Evolutionary conservation across 169 alveolate genomes (phyloP), one percentile per base, ranked within the genome.

Genomic region (Hepatocystis sp.): DNA sequence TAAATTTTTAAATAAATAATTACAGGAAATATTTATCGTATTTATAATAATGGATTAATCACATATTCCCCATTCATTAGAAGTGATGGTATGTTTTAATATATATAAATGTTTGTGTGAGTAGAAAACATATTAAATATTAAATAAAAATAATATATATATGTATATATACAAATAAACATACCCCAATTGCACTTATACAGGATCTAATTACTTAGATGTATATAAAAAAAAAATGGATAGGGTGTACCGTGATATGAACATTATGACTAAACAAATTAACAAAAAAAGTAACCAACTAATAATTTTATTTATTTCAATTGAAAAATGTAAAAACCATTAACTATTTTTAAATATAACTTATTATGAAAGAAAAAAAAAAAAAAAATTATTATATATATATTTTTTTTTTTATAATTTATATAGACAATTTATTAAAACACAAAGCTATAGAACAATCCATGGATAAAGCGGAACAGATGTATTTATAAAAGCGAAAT

Each of bases 51-150:
- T 56, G 88, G 88, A 13, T 63, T 76, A 44, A 76, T 76, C 46
- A 60, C 88, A 17, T 76, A 76, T 19, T 76, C 66, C 44, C 88
- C 88, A 56, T 76, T 76, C 44, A 56, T 76, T 58, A 76, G 88
- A 76, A 76, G 88, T 76, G 88, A 76, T 52, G 88, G 88, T 76
- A 44, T 15, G 25, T 15, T 27, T 21, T 30, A 30, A 28, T 15
- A 40, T 32, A 10, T 53, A 53, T 25, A 23, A 8, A 15, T 25
- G 34, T 53, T 4, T 23, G 28, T 53, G 28, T 23, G 13, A 25
- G 3, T 36, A 36, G n/a, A 4, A 36, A 4, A 15, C 28, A 32
- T 10, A 32, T 53, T 25, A 44, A 40, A 64, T 30, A 42, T 32
- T 11, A 64, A 23, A 64, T 42, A 44, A 64, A 53, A 8, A 21